These are phyloP conservation scores for Colletotrichum kahawae DNA, from an alignment of 2,329 filamentous ascomycete genomes.

Conservation along the genomic window DNA sequence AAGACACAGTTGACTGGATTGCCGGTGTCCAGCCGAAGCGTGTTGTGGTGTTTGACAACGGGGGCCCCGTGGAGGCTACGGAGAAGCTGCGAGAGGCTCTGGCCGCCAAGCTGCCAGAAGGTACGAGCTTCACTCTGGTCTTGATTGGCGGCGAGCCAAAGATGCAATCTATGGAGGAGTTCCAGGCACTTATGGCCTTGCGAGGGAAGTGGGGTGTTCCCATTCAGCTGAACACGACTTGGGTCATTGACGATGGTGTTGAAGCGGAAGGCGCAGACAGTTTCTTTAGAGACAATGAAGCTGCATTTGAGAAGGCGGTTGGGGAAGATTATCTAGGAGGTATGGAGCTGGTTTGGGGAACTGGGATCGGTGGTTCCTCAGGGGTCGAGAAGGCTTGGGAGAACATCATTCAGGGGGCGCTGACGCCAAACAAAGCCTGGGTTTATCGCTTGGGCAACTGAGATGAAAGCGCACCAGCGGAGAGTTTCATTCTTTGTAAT, in stretches of 20 bases:
- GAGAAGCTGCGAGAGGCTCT: conserved; percentile 3
- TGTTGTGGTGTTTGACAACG: conserved; percentile 26
- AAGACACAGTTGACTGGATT: conserved; percentile 20
- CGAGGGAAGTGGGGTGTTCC: neutral
- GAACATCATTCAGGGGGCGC: neutral
- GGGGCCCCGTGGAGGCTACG: conserved; percentile 2
- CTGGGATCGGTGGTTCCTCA: neutral
- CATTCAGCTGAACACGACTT: conserved; percentile 18
- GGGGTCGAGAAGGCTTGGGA: conserved; percentile 14
- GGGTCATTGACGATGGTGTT: conserved; percentile 9
- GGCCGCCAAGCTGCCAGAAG: neutral
- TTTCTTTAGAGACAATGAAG: neutral
- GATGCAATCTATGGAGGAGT: neutral
- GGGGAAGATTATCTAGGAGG: neutral
- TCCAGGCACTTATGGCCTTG: neutral
- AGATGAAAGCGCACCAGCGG: neutral
- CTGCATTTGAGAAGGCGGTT: conserved; percentile 6
- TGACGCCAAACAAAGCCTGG: neutral
- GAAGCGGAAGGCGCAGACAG: neutral
- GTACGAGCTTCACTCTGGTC: neutral
- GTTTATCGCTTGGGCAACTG: neutral
- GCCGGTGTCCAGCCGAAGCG: conserved; percentile 2
- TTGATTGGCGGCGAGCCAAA: conserved; percentile 1
- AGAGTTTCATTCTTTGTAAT: neutral
- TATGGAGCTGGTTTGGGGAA: conserved; percentile 7